Evolutionary conservation across 2,329 filamentous ascomycete genomes (phyloP), one percentile per base, ranked within the genome.

Genomic region (Ramichloridium luteum): DNA sequence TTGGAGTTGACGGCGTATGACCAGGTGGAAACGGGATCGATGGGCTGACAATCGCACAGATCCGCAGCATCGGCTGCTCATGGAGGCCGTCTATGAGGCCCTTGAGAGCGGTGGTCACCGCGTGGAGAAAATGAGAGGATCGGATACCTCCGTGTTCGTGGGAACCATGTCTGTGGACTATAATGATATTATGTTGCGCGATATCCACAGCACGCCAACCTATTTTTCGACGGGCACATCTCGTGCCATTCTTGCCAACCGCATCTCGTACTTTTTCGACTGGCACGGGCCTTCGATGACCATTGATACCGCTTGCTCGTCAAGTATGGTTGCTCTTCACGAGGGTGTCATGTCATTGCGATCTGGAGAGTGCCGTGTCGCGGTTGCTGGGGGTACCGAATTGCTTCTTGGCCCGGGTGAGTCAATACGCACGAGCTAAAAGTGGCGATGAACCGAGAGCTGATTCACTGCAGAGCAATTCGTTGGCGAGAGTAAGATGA

Each of bases 301-400:
- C 0, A 52, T 67, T 11, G 60, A 66, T 22, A 66, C 63, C 0
- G 63, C 62, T 2, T 67, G 63, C 31, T 64, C 60, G 1, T 59
- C 59, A 1, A 57, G 53, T 28, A 38, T 66, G 10, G 38, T 53
- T 16, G 55, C 53, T 5, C 26, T 57, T 2, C 55, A 59, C 28
- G 41, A 47, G 12, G 54, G 48, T 6, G 47, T 52, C 5, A 45
- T 49, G 14, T 27, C 39, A 8, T 40, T 59, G 1, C 46, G 50
- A 2, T 28, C 32, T 5, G 51, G 51, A 1, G 44, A 56, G 12
- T 36, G 13, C 9, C 10, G 9, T 2, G 27, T 38, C 6, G 44
- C 46, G 9, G 17, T 46, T 12, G 44, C 34, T 3, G 40, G 32
- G 9, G 47, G 47, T 12, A 17, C 44, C 3, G 48, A 53, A 20